A percentile compares a stretch with the other conserved stretches of the same genome.
Conservation (phyloP, 306 rosid species). For the Citrullus mucosospermus region DNA sequence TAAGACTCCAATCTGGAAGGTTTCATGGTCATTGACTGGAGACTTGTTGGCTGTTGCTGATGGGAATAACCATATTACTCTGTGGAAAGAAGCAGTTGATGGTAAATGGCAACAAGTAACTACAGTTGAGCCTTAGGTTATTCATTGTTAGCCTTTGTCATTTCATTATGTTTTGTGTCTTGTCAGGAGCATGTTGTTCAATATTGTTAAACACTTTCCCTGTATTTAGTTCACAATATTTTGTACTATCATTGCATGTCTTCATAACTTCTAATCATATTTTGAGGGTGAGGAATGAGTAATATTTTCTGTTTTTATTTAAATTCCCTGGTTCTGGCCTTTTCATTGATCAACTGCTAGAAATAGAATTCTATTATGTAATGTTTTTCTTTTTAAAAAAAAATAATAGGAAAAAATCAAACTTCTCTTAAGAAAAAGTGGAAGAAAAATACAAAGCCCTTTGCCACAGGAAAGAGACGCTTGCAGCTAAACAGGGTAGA, state of each 20-base stretch:
- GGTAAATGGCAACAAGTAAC: slow-evolving; percentile 94
- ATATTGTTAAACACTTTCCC: background rate
- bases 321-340: background rate
- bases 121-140: slow-evolving; percentile 58
- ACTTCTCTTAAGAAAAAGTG: background rate
- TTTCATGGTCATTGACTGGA: slow-evolving; percentile 93
- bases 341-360: background rate
- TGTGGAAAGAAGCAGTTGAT: slow-evolving; percentile 92
- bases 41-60: slow-evolving; percentile 85
- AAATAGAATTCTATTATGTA: background rate
- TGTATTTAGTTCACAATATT: background rate
- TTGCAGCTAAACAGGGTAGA: background rate
- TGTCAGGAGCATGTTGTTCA: background rate
- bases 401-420: background rate
- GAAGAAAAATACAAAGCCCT: background rate
- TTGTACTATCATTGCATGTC: background rate
- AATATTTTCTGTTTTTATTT: background rate
- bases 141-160: slow-evolving; percentile 1
- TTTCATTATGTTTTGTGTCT: background rate
- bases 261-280: background rate
- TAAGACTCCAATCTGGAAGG: slow-evolving; percentile 80
- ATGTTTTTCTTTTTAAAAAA: background rate
- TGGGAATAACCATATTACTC: slow-evolving; percentile 57
- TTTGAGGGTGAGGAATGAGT: background rate
- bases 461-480: too few species aligned